Evolutionary conservation across 257 asterid species (phyloP).

Genomic region (Osmanthus fragrans): DNA sequence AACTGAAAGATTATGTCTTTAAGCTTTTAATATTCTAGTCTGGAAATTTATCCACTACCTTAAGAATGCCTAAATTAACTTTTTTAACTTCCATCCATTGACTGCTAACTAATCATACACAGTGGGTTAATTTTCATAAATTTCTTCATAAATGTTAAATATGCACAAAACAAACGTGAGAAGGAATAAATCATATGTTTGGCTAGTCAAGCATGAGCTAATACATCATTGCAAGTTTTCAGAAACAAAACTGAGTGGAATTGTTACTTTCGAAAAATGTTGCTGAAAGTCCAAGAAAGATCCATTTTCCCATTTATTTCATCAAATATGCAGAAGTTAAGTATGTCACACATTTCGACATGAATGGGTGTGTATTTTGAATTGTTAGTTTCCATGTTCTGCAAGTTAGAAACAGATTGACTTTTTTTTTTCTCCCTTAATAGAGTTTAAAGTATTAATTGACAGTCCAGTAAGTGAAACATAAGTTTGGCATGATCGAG

Average conservation of each 20-base stretch:
- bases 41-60: background rate
- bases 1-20: slow-evolving; percentile 10
- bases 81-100: slow-evolving; percentile 6
- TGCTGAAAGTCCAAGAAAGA: background rate
- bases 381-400: background rate
- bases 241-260: background rate
- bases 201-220: background rate
- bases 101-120: background rate
- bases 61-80: background rate
- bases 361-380: background rate
- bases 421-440: background rate
- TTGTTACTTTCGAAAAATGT: background rate
- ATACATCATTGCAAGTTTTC: background rate
- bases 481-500: slow-evolving; percentile 6
- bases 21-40: background rate
- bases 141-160: background rate
- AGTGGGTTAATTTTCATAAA: background rate
- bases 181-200: background rate
- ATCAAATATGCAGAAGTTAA: background rate
- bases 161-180: background rate
- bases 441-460: background rate
- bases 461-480: background rate
- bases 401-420: background rate
- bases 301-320: background rate
- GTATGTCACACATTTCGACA: background rate